Base-by-base conservation (phyloP, 2,329 filamentous ascomycete species). In the Knufia fluminis region DNA sequence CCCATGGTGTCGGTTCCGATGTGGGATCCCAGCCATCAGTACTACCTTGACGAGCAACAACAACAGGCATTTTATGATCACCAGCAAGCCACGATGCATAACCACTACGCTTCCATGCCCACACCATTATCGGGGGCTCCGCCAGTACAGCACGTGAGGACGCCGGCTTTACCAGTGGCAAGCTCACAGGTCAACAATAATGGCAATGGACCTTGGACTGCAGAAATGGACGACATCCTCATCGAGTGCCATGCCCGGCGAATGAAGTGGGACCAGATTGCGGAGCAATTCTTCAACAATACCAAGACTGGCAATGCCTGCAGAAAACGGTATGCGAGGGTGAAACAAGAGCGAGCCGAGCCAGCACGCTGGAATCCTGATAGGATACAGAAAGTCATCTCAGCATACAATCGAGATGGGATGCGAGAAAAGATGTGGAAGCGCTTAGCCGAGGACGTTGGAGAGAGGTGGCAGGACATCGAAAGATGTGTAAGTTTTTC, bases 261-360 rank as follows among this genome's bases (percentile, higher is more conserved):
- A 60, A 76, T 89, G 64, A 91, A 90, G 67, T 94, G 88, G 88
- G 77, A 79, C 48, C 83, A 86, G 59, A 92, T 94, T 62, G 82
- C 88, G 59, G 74, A 75, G 53, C 78, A 76, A 54, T 80, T 87
- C 67, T 94, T 94, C 64, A 3, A 31, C 4, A 84, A 83, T 1
- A 74, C 69, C 64, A 94, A 94, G 71, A 76, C 75, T 10, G 68
- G 83, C 51, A 92, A 92, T 64, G 89, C 89, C 16, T 94, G 88
- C 68, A 85, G 88, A 56, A 94, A 94, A 70, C 80, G 88, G 49
- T 87, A 94, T 61, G 88, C 94, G 68, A 77, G 88, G 35, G 71
- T 94, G 57, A 82, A 91, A 74, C 85, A 91, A 68, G 80, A 83
- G 57, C 55, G 64, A 50, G 80, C 82, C 51, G 78, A 81, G 42